Conservation (phyloP, 2,329 filamentous ascomycete species). For the Sarocladium brachiariae region DNA sequence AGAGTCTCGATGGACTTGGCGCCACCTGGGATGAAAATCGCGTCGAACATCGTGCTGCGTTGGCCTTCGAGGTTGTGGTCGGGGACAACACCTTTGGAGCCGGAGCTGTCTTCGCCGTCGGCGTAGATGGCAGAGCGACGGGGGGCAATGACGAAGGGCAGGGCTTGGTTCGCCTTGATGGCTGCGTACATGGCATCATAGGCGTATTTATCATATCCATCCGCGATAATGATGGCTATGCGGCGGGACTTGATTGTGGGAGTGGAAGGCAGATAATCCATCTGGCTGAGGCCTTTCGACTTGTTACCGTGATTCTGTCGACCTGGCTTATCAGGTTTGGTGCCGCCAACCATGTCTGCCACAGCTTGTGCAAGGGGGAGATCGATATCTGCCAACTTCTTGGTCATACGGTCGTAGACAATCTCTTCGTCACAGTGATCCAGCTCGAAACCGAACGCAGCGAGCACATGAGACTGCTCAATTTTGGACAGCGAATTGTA, state of each 20-base stretch:
- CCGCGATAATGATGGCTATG: slow-evolving; percentile 69
- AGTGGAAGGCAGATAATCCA: slow-evolving; percentile 55
- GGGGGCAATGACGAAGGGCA: slow-evolving; percentile 67
- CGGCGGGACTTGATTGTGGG: slow-evolving; percentile 65
- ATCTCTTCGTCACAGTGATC: slow-evolving; percentile 76
- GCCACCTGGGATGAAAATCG: slow-evolving; percentile 70
- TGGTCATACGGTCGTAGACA: slow-evolving; percentile 64
- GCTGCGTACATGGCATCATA: slow-evolving; percentile 61
- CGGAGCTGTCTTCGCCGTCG: slow-evolving; percentile 46
- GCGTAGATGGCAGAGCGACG: slow-evolving; percentile 60
- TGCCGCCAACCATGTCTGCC: slow-evolving; percentile 62
- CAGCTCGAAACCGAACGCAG: slow-evolving; percentile 69
- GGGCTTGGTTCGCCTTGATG: slow-evolving; percentile 53
- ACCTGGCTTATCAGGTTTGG: slow-evolving; percentile 44
- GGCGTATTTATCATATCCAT: slow-evolving; percentile 63
- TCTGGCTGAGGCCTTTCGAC: slow-evolving; percentile 61
- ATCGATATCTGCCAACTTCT: slow-evolving; percentile 67
- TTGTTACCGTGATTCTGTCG: slow-evolving; percentile 60
- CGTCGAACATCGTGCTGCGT: slow-evolving; percentile 76
- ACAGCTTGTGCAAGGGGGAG: slow-evolving; percentile 61
- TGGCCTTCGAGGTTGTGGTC: slow-evolving; percentile 76
- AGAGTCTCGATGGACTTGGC: slow-evolving; percentile 55
- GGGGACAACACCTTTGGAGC: slow-evolving; percentile 50
- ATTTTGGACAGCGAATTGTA: slow-evolving; percentile 63
- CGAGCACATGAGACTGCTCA: slow-evolving; percentile 66